phyloP scores from a whole-genome alignment of 1,284 basidiomycete species.

The Ceratobasidium sp. region DNA sequence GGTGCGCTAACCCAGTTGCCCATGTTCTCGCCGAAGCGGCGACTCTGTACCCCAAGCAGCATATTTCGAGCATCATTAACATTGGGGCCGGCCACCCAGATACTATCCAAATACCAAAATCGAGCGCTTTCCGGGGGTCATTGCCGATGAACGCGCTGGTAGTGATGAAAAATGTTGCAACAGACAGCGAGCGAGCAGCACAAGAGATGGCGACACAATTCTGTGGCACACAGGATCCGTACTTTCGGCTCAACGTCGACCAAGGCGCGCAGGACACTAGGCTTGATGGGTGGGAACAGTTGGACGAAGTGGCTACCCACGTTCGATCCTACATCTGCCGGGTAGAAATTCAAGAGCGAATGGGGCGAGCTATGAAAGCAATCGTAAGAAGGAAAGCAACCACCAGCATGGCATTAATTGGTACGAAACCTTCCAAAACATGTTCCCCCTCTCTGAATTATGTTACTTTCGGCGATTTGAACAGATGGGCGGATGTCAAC shows the following conservation, averaged over 20 bases:
- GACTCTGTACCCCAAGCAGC: not conserved
- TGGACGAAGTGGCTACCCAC: not conserved
- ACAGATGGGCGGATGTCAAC: not conserved
- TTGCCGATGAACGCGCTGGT: not conserved
- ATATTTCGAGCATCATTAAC: slow-evolving; percentile 6
- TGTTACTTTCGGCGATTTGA: not conserved
- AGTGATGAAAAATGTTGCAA: slow-evolving; percentile 2
- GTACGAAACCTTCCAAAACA: not conserved
- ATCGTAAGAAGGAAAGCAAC: not conserved
- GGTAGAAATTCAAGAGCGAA: not conserved
- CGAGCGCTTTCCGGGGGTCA: not conserved
- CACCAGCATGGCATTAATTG: not conserved
- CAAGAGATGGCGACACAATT: not conserved
- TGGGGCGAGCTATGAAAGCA: not conserved
- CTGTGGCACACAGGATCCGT: not conserved
- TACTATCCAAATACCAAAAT: slow-evolving; percentile 5
- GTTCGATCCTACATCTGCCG: not conserved
- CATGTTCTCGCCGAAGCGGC: slow-evolving; percentile 16
- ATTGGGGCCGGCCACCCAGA: slow-evolving; percentile 12
- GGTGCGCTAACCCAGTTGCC: slow-evolving; percentile 5
- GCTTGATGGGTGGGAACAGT: not conserved
- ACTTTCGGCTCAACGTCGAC: not conserved
- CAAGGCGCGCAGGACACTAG: not conserved
- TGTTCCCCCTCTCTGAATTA: not conserved
- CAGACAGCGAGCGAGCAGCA: slow-evolving; percentile 26